These are phyloP conservation scores for Kwoniella heveanensis DNA, from an alignment of 768 basidiomycete species.

Conservation along the genomic window DNA sequence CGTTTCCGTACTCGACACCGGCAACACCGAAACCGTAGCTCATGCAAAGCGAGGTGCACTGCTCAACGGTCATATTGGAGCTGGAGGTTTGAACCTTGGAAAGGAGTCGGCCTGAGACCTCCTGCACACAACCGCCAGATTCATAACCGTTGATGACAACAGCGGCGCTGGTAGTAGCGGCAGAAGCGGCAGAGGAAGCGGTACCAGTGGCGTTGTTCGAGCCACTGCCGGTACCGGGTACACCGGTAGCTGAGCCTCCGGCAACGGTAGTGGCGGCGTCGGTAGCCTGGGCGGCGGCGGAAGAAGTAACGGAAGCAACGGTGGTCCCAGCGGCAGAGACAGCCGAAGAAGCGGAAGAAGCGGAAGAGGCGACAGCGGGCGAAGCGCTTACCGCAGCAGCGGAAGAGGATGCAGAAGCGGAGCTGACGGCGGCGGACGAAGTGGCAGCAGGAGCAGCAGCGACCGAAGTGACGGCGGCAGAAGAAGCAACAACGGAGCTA, in stretches of 20 bases:
- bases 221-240: constrained; percentile 17
- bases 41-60: constrained; percentile 31
- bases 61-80: constrained; percentile 31
- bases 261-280: constrained; percentile 4
- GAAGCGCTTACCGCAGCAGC: constrained; percentile 14
- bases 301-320: constrained; percentile 12
- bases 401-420: constrained; percentile 14
- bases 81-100: constrained; percentile 26
- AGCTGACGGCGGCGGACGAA: not conserved
- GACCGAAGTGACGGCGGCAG: constrained; percentile 14
- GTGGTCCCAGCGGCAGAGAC: constrained; percentile 24
- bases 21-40: constrained; percentile 38
- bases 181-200: constrained; percentile 15
- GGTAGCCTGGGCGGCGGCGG: constrained; percentile 15
- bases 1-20: constrained; percentile 43
- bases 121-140: constrained; percentile 36
- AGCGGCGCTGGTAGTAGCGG: constrained; percentile 15
- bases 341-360: constrained; percentile 12
- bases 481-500: constrained; percentile 11
- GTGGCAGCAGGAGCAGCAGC: constrained; percentile 19
- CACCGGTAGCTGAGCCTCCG: constrained; percentile 3
- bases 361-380: constrained; percentile 15
- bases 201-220: constrained; percentile 16
- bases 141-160: constrained; percentile 30
- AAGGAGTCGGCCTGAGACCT: constrained; percentile 34